Evolutionary conservation across 768 basidiomycete genomes (phyloP).

Genomic region (Panus rudis): DNA sequence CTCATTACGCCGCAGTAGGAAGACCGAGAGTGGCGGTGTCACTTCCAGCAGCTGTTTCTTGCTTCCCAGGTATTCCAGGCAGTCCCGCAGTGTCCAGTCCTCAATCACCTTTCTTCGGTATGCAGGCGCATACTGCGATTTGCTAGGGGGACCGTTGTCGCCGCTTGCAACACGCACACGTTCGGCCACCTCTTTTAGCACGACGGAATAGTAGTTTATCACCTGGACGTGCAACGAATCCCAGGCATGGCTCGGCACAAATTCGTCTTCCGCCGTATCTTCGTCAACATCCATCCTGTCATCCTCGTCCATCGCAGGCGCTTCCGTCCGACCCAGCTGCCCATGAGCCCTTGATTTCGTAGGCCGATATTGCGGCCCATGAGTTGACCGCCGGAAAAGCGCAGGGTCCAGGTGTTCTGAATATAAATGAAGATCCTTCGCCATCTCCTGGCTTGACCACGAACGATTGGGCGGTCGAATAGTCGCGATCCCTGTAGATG

Average conservation of each 20-base stretch:
- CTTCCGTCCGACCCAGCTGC: constrained; percentile 13
- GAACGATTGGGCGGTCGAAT: constrained; percentile 3
- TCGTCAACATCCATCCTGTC: constrained; percentile 59
- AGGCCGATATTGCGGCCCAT: constrained; percentile 16
- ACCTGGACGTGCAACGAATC: constrained; percentile 64
- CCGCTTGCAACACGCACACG: constrained; percentile 28
- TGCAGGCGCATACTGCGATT: constrained; percentile 44
- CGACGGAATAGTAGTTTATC: constrained; percentile 57
- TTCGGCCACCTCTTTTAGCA: constrained; percentile 51
- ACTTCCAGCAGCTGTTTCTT: constrained; percentile 26
- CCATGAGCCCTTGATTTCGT: constrained; percentile 4
- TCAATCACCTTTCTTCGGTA: constrained; percentile 35
- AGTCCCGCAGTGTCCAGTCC: constrained; percentile 49
- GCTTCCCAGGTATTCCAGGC: constrained; percentile 48
- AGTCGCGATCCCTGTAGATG: constrained; percentile 1
- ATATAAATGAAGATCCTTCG: too few species aligned
- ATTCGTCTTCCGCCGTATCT: constrained; percentile 20
- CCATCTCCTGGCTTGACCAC: constrained; percentile 47
- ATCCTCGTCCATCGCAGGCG: constrained; percentile 12
- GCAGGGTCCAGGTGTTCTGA: too few species aligned
- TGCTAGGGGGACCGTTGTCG: constrained; percentile 26
- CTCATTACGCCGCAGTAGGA: constrained; percentile 42
- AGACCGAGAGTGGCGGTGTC: constrained; percentile 44
- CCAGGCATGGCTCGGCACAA: constrained; percentile 47
- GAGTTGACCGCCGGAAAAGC: too few species aligned